Evolutionary conservation across 2,329 filamentous ascomycete genomes (phyloP).

Genomic region (Claviceps sp.): DNA sequence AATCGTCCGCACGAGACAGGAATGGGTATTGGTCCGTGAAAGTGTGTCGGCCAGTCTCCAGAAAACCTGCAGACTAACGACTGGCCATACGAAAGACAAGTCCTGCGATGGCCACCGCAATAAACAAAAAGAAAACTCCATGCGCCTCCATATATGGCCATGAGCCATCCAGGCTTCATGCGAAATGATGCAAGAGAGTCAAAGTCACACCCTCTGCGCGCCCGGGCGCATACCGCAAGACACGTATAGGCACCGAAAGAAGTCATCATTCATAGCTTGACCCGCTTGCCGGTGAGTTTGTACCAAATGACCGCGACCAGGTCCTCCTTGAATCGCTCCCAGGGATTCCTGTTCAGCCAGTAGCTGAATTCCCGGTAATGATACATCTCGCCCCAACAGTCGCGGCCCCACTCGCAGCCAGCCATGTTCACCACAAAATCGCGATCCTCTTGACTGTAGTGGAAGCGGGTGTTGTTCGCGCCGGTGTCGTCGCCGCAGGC

Average conservation of each 20-base stretch:
- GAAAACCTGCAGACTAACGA: background rate
- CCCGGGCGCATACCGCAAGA: too few relatives aligned
- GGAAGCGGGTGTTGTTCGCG: slow-evolving; percentile 60
- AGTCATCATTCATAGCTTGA: slow-evolving; percentile 32
- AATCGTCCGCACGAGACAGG: background rate
- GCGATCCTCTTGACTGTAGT: slow-evolving; percentile 73
- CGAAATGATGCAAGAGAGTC: background rate
- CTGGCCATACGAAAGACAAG: background rate
- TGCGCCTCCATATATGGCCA: background rate
- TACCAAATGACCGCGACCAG: slow-evolving; percentile 46
- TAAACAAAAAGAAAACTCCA: background rate
- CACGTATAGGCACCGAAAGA: background rate
- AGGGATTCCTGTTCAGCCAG: slow-evolving; percentile 68
- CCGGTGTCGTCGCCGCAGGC: slow-evolving; percentile 61
- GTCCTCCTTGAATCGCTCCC: slow-evolving; percentile 65
- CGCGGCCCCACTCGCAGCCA: slow-evolving; percentile 88
- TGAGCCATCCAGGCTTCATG: background rate
- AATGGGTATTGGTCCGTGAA: background rate
- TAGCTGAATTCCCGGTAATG: slow-evolving; percentile 86
- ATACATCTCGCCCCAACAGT: slow-evolving; percentile 98
- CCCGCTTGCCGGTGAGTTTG: slow-evolving; percentile 48
- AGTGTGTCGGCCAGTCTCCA: background rate
- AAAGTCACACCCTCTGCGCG: too few relatives aligned
- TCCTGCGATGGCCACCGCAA: background rate
- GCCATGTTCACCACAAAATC: slow-evolving; percentile 99